Evolutionary conservation across 495 filamentous ascomycete species (phyloP), one percentile per base, ranked within the genome.

Genomic region (Bryoglossum gracile): DNA sequence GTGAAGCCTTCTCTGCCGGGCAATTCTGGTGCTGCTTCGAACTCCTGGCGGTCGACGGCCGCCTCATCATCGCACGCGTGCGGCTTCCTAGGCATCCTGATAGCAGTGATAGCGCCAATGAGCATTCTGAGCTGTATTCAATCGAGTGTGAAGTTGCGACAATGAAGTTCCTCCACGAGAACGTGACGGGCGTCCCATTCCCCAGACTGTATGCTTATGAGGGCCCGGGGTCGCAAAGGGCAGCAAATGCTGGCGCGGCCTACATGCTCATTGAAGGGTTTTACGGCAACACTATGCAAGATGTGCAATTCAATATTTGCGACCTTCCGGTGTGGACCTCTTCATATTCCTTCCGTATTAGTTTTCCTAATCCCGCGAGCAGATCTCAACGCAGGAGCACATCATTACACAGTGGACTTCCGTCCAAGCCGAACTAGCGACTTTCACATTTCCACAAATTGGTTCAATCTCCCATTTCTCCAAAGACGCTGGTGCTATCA

Each of bases 201-300:
- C 58, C 47, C 0, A 32, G n/a, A 14, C 28, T 54, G 18, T 62
- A 63, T 40, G 55, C 57, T 1, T 54, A 47, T 28, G 62, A 60
- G 18, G 48, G 17, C 19, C 58, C 51, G 10, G 53, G 55, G 17
- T 59, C 55, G 4, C 16, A 38, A 40, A 17, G 21, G 8, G 61
- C 62, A 22, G 21, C 33, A 17, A 25, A 54, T 4, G 58, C 41
- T 3, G 62, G 62, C 17, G 61, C 58, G 8, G 10, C 39, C 9
- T 65, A 63, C 46, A 65, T 65, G 61, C 58, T 65, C 14, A 44
- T 65, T 2, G 58, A 62, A 52, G 62, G 61, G 2, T 65, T 60
- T 48, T 56, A 62, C 39, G 61, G 62, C 5, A 62, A 58, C 42
- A 54, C 55, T 8, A 18, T 63, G 16, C 51, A 57, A 38, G 53